Percentiles rank a stretch among this genome's conserved stretches.
These are phyloP conservation scores for Colletotrichum sublineola DNA, from an alignment of 2,329 filamentous ascomycete species.

Conservation along the genomic window DNA sequence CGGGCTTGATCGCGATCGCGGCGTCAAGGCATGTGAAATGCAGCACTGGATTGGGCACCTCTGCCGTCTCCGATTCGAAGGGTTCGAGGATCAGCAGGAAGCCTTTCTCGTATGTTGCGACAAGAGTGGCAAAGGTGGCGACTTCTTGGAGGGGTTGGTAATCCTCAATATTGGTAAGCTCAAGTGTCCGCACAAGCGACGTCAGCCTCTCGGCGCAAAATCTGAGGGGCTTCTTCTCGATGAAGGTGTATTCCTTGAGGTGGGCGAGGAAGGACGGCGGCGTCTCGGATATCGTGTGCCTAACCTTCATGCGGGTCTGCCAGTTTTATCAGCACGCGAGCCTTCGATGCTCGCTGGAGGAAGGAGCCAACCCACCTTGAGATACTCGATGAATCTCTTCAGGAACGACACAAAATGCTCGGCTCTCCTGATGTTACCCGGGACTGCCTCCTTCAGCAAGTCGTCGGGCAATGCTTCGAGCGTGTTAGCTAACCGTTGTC, in stretches of 20 bases:
- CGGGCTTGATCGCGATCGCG: slow-evolving; percentile 96
- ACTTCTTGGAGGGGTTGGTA: slow-evolving; percentile 98
- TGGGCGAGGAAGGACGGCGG: slow-evolving; percentile 94
- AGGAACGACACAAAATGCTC: slow-evolving; percentile 97
- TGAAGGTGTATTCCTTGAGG: slow-evolving; percentile 95
- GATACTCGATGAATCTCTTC: slow-evolving; percentile 96
- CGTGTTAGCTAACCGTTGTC: slow-evolving; percentile 42
- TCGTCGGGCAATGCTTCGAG: slow-evolving; percentile 87
- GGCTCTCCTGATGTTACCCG: slow-evolving; percentile 94
- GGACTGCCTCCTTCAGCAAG: slow-evolving; percentile 93
- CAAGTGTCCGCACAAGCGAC: slow-evolving; percentile 92
- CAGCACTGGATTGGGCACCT: slow-evolving; percentile 95
- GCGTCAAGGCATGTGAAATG: slow-evolving; percentile 98
- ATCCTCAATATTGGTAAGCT: slow-evolving; percentile 97
- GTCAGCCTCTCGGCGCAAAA: slow-evolving; percentile 97
- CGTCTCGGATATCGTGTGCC: slow-evolving; percentile 97
- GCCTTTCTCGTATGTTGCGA: slow-evolving; percentile 96
- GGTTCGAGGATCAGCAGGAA: slow-evolving; percentile 98
- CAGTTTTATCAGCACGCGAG: background rate
- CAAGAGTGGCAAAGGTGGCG: slow-evolving; percentile 94
- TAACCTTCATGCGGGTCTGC: slow-evolving; percentile 95
- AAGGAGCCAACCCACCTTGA: slow-evolving; percentile 69
- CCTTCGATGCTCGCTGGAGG: no score
- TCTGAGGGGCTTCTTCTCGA: slow-evolving; percentile 92
- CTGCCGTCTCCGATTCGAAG: slow-evolving; percentile 94